Evolutionary conservation across 2,329 filamentous ascomycete genomes (phyloP).

Genomic region (Pseudopithomyces maydicus): DNA sequence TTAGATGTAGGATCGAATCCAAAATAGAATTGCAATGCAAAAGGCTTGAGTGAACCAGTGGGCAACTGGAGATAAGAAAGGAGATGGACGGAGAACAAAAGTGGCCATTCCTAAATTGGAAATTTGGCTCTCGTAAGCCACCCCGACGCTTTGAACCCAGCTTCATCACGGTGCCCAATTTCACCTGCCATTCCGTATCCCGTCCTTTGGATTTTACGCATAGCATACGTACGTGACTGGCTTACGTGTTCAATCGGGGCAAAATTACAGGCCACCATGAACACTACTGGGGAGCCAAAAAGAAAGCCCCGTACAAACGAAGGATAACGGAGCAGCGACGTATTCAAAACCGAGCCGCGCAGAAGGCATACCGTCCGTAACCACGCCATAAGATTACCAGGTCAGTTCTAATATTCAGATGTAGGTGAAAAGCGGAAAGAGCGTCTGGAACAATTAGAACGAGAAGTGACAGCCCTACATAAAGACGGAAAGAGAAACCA

Average conservation of each 20-base stretch:
- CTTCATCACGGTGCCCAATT: not conserved
- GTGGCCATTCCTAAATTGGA: conserved; percentile 1
- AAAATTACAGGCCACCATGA: conserved; percentile 5
- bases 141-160: not conserved
- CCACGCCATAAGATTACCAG: not conserved
- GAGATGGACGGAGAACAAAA: too few species aligned
- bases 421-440: conserved; percentile 18
- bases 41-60: not conserved
- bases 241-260: not conserved
- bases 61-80: not conserved
- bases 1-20: not conserved
- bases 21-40: not conserved
- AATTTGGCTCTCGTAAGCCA: conserved; percentile 3
- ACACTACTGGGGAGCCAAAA: conserved; percentile 1
- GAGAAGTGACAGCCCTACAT: not conserved
- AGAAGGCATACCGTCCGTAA: conserved; percentile 15
- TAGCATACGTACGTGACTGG: not conserved
- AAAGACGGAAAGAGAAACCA: not conserved
- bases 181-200: not conserved
- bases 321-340: conserved; percentile 19
- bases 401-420: not conserved
- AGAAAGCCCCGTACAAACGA: conserved; percentile 15
- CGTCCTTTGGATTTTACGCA: not conserved
- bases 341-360: conserved; percentile 17
- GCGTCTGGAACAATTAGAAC: conserved; percentile 11